These are phyloP conservation scores for Hydnum rufescens DNA, from an alignment of 768 basidiomycete species.

Conservation along the genomic window DNA sequence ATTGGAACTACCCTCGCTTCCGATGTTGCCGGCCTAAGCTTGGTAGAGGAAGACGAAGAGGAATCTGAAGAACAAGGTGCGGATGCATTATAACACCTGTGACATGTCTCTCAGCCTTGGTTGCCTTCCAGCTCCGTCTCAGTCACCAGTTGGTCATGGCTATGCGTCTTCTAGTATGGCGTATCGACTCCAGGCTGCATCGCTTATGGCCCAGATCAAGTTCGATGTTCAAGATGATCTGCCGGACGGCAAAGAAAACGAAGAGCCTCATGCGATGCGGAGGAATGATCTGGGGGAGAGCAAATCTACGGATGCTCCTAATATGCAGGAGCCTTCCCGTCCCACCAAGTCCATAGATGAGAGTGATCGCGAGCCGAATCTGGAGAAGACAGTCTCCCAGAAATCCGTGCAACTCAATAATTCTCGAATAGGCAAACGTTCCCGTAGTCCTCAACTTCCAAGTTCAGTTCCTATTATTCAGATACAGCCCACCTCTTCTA, in stretches of 20 bases:
- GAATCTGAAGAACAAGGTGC: neutral
- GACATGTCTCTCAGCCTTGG: no score
- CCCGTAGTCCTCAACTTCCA: no score
- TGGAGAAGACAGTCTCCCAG: neutral
- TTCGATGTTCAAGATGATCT: neutral
- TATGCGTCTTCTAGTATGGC: neutral
- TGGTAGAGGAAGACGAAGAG: neutral
- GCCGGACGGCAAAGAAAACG: no score
- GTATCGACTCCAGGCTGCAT: conserved; percentile 58
- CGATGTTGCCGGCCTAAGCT: neutral
- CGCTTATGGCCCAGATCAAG: conserved; percentile 72
- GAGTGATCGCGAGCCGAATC: neutral
- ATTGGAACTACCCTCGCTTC: conserved; percentile 19
- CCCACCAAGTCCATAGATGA: neutral
- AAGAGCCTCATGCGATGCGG: no score
- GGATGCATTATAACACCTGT: no score
- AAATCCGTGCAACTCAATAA: neutral
- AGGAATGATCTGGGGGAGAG: no score
- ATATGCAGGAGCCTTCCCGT: neutral
- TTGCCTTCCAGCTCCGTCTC: no score
- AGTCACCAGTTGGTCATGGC: no score
- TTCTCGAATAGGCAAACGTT: neutral
- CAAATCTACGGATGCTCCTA: neutral
- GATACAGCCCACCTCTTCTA: neutral
- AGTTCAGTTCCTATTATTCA: neutral